Evolutionary conservation across 306 rosid species (phyloP).

Genomic region (Citrullus amarus): DNA sequence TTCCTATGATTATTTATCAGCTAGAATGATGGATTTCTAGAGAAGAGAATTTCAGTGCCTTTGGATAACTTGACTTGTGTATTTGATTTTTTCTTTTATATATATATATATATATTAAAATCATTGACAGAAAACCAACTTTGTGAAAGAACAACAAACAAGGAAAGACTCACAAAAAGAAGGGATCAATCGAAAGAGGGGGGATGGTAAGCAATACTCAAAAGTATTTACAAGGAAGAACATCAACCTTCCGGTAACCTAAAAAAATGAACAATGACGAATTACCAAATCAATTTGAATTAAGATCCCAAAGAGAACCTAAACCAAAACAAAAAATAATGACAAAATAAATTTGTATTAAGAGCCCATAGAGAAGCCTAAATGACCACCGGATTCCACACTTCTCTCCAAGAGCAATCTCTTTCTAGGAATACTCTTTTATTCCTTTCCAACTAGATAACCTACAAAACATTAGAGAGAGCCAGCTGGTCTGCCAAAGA

Average conservation of each 20-base stretch:
- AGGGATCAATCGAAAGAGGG: background rate
- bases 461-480: background rate
- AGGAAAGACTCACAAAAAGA: background rate
- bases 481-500: background rate
- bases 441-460: background rate
- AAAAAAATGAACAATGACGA: no score
- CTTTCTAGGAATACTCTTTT: background rate
- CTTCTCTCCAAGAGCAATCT: background rate
- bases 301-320: background rate
- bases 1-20: background rate
- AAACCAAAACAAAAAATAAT: background rate
- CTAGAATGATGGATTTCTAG: background rate
- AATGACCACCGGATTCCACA: background rate
- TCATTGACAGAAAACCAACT: background rate
- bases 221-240: background rate
- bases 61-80: background rate
- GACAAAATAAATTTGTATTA: background rate
- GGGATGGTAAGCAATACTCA: background rate
- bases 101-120: background rate
- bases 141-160: background rate
- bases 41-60: background rate
- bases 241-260: background rate
- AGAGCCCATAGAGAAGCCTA: background rate
- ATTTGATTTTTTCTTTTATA: background rate
- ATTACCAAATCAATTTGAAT: no score